Base-by-base conservation (phyloP, 805 yeast genomes). In the Ogataea philodendri region DNA sequence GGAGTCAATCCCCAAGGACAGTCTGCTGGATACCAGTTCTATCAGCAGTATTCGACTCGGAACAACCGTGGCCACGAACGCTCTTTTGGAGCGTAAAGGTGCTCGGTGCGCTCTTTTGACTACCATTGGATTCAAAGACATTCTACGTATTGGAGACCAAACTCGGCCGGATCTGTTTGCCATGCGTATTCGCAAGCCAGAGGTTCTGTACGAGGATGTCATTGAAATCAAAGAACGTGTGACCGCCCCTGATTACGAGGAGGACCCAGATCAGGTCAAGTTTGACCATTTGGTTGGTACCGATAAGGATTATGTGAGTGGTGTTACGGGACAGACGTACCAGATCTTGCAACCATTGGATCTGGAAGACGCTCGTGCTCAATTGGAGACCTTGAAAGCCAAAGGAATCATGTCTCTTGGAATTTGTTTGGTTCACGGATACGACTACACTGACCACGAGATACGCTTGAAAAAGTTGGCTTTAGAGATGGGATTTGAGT, bases 401-500 rank as follows among this genome's bases (percentile, higher is more conserved):
- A 32, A 42, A 13, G 62, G 61, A 5, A 47, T 51, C 18, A 44
- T 35, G 16, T 52, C 53, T 15, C 25, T 59, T 17, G 63, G 62
- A 5, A 49, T 60, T 9, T 51, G 69, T 66, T 10, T 66, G 55
- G 42, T 48, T 55, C 35, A 65, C 65, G 24, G 70, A 57, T 28
- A 57, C 57, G 30, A 58, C 55, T 32, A 51, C 52, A 65, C 60
- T 38, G 49, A 39, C 15, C 73, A 68, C 41, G 73, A 68, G 42
- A 48, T 49, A 34, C 26, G 43, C n/a, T 54, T 62, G 3, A 58
- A 57, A 11, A 53, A 49, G 24, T 39, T 67, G 16, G 73, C 73
- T 3, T 39, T 44, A 21, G 51, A 49, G 11, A 32, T 66, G 10
- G 89, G 89, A 0, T 56, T 48, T 32, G 31, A 39, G 54, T 22